Conservation (phyloP, 2,329 filamentous ascomycete genomes). For the Sarocladiaceae sp. region DNA sequence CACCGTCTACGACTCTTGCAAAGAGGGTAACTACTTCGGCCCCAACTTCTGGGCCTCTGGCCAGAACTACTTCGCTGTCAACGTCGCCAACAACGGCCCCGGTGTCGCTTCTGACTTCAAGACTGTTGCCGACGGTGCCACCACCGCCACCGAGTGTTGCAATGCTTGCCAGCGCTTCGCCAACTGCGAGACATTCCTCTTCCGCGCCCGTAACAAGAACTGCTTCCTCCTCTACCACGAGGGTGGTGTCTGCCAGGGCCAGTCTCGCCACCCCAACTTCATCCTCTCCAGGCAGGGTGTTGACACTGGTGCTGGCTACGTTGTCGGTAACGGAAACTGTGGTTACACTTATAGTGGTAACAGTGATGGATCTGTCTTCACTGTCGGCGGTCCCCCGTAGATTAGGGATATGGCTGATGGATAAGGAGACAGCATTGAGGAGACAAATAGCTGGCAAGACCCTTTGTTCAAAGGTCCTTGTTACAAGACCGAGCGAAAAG, state of each 20-base stretch:
- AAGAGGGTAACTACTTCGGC: background rate
- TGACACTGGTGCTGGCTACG: constrained; percentile 8
- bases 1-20: background rate
- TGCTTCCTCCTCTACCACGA: constrained; percentile 10
- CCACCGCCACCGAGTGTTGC: constrained; percentile 3
- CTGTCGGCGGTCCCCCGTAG: background rate
- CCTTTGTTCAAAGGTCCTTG: no score
- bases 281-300: constrained; percentile 2
- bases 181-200: constrained; percentile 10
- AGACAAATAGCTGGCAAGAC: no score
- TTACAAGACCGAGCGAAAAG: no score
- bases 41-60: background rate
- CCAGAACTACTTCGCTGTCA: background rate
- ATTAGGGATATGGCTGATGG: no score
- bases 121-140: constrained; percentile 9
- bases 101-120: background rate
- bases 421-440: no score
- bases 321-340: constrained; percentile 11
- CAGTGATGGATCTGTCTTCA: background rate
- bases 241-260: background rate
- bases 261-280: constrained; percentile 8
- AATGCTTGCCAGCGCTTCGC: constrained; percentile 9
- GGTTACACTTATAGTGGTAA: constrained; percentile 11
- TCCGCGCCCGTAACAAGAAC: constrained; percentile 6
- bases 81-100: constrained; percentile 5